phyloP scores from a whole-genome alignment of 371 early-diverging fungal genomes.

The Umbelopsis sp. region DNA sequence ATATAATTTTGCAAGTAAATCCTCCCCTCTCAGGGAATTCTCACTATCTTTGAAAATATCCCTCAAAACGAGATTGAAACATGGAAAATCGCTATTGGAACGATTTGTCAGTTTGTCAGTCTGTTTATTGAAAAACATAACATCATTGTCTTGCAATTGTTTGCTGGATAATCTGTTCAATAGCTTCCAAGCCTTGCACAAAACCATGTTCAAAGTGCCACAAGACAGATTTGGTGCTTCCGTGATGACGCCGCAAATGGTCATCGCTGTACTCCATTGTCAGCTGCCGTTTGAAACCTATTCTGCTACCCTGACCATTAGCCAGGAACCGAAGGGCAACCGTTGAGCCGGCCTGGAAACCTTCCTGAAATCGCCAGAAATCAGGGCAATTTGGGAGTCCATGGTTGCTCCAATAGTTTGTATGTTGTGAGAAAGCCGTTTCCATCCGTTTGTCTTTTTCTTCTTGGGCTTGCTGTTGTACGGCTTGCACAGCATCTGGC shows the following conservation, averaged over 20 bases:
- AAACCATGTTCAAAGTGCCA: slow-evolving; percentile 39
- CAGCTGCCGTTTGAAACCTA: slow-evolving; percentile 32
- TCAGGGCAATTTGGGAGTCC: slow-evolving; percentile 13
- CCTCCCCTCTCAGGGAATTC: not conserved
- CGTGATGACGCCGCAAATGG: slow-evolving; percentile 17
- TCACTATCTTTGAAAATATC: not conserved
- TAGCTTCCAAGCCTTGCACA: slow-evolving; percentile 20
- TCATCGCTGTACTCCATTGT: slow-evolving; percentile 26
- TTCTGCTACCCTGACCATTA: slow-evolving; percentile 17
- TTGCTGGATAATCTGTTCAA: slow-evolving; percentile 9
- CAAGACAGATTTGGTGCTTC: slow-evolving; percentile 19
- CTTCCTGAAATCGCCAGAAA: slow-evolving; percentile 27
- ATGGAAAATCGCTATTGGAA: not conserved
- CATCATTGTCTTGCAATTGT: not conserved
- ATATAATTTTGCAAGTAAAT: not conserved
- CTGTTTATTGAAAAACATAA: not conserved
- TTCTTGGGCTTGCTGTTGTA: not conserved
- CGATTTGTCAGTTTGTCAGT: no score
- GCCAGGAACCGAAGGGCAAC: slow-evolving; percentile 30
- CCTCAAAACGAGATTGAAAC: not conserved
- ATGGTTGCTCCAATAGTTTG: slow-evolving; percentile 18
- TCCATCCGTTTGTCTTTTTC: slow-evolving; percentile 5
- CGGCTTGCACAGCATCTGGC: not conserved
- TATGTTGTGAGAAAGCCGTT: slow-evolving; percentile 18
- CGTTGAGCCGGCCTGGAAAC: slow-evolving; percentile 26